Evolutionary conservation across 2,329 filamentous ascomycete species (phyloP), one percentile per base, ranked within the genome.

Genomic region (Teratosphaeria destructans): DNA sequence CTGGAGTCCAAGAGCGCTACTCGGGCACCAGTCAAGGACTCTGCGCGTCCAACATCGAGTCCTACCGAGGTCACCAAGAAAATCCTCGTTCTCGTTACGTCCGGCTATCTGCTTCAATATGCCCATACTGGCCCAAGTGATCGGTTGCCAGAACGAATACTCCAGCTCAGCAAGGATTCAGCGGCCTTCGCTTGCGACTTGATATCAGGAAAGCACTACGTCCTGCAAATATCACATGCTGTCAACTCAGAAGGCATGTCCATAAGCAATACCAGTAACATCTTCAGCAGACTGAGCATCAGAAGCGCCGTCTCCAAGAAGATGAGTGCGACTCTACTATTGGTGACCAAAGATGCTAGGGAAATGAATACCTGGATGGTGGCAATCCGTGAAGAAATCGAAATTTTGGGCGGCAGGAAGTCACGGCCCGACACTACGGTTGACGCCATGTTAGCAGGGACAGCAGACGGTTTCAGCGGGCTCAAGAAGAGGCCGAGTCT

Each of bases 151-250:
- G 89, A 94, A 71, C 89, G 86, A 71, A 79, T 88, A 37, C 76
- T 93, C 60, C 84, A 86, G 55, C 76, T 94, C 3, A 83, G 84
- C n/a, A 85, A 84, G 63, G 82, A 88, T 55, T 92, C 89, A 3
- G 88, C 87, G 11, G 89, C 88, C 5, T 93, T 90, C 71, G 89
- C 86, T 1, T 90, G 85, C 65, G 89, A 94, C 70, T 78, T 88
- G 14, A 90, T 93, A 59, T 87, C 88, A 3, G 89, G 89, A 5
- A 84, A 84, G 61, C 88, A 91, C 67, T 92, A 88, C 84, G 89
- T 93, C 5, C 73, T 93, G 14, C 88, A 90, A 65, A 83, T 93
- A 26, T 86, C 85, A 2, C 86, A 89, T 39, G 76, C 79, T 8
- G 83, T 85, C 59, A 84, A 85, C 56, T 73, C 81, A 2, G 82